Evolutionary conservation across 2,329 filamentous ascomycete species (phyloP), one percentile per base, ranked within the genome.

Genomic region (Pezicula radicicola): DNA sequence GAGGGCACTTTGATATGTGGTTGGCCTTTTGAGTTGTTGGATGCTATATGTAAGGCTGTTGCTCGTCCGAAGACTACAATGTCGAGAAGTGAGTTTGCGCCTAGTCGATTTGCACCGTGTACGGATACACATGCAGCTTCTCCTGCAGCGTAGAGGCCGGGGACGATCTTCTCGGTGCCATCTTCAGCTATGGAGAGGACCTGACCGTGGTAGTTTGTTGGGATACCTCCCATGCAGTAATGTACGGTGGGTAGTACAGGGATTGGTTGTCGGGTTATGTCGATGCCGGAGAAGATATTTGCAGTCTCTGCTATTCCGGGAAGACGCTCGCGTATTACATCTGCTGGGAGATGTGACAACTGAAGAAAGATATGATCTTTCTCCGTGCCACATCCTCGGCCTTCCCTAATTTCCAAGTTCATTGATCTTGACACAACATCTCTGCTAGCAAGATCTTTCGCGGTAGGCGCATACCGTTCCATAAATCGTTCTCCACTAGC

Each of bases 261-360:
- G 52, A 79, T 78, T 1, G 75, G 72, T 53, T 78, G 65, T 57
- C 67, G 70, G 13, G 73, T 76, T 19, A 78, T 72, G 55, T 78
- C 74, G 15, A 78, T 73, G 5, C 75, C 75, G 1, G 74, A 72
- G 58, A 77, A 78, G 30, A 78, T 75, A 4, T 64, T 68, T 1
- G 75, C 75, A 12, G 75, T 78, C 58, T 78, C 75, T n/a, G 74
- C 72, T 40, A 78, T 77, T 2, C 75, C 75, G 2, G 75, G 75
- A 13, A 77, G 55, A 16, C 75, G 63, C 51, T 78, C 75, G 50
- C 70, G 66, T 41, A 78, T 74, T 16, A 76, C 64, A 4, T 77
- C 74, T 33, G 66, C 62, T 0, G 75, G 75, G 2, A 78, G 59
- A 60, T 77, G 75, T 10, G 69, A 73, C 4, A 78, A 67, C 54